Percentiles rank a stretch among this genome's conserved stretches.
Evolutionary conservation across 495 filamentous ascomycete genomes (phyloP).

Genomic region (Penicillium turbatum): DNA sequence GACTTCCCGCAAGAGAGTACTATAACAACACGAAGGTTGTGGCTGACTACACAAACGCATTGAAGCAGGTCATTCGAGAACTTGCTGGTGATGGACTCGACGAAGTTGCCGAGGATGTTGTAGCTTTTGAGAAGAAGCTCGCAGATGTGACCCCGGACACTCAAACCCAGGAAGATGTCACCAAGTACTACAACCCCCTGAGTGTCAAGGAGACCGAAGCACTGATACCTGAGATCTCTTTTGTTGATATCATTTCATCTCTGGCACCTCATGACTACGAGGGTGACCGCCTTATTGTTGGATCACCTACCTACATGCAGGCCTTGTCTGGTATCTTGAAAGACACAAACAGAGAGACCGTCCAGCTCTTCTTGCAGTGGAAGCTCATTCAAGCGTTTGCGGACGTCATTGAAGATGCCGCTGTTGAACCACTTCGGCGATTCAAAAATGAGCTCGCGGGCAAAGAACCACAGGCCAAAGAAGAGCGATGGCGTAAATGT

Average conservation of each 20-base stretch:
- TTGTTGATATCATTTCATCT: slow-evolving; percentile 48
- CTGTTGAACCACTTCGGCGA: slow-evolving; percentile 52
- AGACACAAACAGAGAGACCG: slow-evolving; percentile 42
- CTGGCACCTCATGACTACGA: slow-evolving; percentile 50
- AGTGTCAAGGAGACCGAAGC: slow-evolving; percentile 48
- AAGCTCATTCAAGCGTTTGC: slow-evolving; percentile 54
- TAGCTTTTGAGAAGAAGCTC: slow-evolving; percentile 58
- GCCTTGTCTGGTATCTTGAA: slow-evolving; percentile 44
- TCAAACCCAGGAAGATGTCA: slow-evolving; percentile 55
- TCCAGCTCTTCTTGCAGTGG: slow-evolving; percentile 58
- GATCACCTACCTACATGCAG: slow-evolving; percentile 53
- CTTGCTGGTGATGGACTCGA: slow-evolving; percentile 25
- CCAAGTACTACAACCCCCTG: slow-evolving; percentile 56
- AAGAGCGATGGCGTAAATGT: slow-evolving; percentile 69
- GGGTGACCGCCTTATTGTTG: slow-evolving; percentile 52
- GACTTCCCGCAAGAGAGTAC: slow-evolving; percentile 61
- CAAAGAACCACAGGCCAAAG: slow-evolving; percentile 57
- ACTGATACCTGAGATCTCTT: slow-evolving; percentile 51
- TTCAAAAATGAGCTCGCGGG: slow-evolving; percentile 57
- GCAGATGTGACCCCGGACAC: slow-evolving; percentile 55
- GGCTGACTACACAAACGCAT: slow-evolving; percentile 46
- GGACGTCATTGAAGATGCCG: slow-evolving; percentile 51
- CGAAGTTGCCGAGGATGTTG: slow-evolving; percentile 41
- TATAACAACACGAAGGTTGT: slow-evolving; percentile 56
- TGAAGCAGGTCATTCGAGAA: slow-evolving; percentile 41